Percentiles rank a stretch among this genome's conserved stretches.
Conservation (phyloP, 176 grass and related monocot species). For the Rhynchospora tenuis region DNA sequence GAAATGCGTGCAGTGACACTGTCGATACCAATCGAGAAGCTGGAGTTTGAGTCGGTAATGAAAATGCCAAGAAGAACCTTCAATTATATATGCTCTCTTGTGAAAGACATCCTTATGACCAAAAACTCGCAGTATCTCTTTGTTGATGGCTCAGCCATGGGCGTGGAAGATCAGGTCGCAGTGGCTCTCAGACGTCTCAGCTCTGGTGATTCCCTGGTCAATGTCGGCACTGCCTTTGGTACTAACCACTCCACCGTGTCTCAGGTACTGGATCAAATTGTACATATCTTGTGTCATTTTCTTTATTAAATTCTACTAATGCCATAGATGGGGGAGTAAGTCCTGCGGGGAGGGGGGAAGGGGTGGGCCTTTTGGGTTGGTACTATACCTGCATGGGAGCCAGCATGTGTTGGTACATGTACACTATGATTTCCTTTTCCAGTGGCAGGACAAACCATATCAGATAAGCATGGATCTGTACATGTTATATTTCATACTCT, state of each 20-base stretch:
- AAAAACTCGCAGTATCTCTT: constrained; percentile 57
- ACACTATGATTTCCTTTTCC: not conserved
- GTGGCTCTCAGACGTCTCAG: constrained; percentile 77
- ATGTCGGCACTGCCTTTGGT: constrained; percentile 58
- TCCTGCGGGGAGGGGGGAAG: not conserved
- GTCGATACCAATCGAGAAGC: constrained; percentile 14
- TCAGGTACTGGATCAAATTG: constrained; percentile 14
- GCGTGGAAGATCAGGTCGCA: constrained; percentile 72
- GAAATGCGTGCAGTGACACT: not conserved
- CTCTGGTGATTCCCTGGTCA: constrained; percentile 66
- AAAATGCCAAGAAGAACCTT: constrained; percentile 85
- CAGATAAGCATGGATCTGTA: not conserved
- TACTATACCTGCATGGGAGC: not conserved
- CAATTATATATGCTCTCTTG: constrained; percentile 64
- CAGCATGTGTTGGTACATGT: not conserved
- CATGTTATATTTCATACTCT: not conserved
- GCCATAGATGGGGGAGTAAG: not conserved
- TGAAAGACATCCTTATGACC: constrained; percentile 38
- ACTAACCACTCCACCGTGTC: constrained; percentile 90
- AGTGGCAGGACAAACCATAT: not conserved
- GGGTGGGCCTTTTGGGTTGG: not conserved
- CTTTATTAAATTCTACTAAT: not conserved
- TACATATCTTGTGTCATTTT: not conserved
- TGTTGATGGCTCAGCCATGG: constrained; percentile 45
- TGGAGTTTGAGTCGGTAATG: constrained; percentile 54